Base-by-base conservation (phyloP, 2,329 filamentous ascomycete species). In the Aspergillus hiratsukae region DNA sequence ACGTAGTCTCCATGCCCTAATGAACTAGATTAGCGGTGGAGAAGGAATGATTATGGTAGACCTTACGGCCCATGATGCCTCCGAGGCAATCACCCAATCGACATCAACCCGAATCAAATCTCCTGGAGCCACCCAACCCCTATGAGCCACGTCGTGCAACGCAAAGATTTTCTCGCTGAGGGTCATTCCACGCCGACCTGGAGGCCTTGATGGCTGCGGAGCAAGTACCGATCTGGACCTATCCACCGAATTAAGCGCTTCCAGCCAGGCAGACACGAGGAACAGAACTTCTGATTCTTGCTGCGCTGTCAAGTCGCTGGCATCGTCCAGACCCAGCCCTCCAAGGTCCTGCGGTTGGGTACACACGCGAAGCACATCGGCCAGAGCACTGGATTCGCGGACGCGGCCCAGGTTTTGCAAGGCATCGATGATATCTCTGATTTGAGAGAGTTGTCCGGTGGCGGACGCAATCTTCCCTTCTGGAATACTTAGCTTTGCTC, bases 41-140 rank as follows among this genome's bases (percentile, higher is more conserved):
- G 19, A 48, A 21, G 25, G 27, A 29, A 46, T 9, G 8, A 37
- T 3, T 2, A 35, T 25, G 25, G 11, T 46, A 4, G 9, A 46
- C 21, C 50, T 28, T 56, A 72, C 67, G 40, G 57, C 57, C 77
- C 77, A 80, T 7, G 71, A 74, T 1, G 72, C 64, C 54, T 80
- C 78, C 3, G 71, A 75, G 2, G 78, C 75, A 57, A 80, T 71
- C 45, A 79, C 70, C 77, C 78, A 80, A 58, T 80, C 77, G 0
- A 80, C 71, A 23, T 69, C 67, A 2, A 80, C 71, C 1, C 74
- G 69, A 11, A 80, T 73, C 3, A 74, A 68, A 23, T 78, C 73
- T 0, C 76, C 77, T 0, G 76, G 48, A 17, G 52, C 52, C 3
- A 57, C 55, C 9, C 23, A 70, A 0, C 71, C 71, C n/a, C 62